Evolutionary conservation across 352 stramenopile species (phyloP).

Genomic region (Pythium utonaiense): DNA sequence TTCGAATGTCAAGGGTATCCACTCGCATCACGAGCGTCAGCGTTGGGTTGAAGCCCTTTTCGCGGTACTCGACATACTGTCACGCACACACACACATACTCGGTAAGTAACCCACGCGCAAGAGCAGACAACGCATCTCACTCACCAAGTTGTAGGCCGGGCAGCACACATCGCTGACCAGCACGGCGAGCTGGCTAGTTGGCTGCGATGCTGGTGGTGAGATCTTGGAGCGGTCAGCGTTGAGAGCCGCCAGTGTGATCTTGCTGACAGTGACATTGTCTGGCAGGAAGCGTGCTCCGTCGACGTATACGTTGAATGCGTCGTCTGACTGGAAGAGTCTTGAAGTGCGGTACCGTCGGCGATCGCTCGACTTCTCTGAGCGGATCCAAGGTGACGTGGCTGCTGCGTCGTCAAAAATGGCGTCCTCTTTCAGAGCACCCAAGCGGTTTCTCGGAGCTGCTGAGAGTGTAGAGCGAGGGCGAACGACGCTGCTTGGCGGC

Average conservation of each 20-base stretch:
- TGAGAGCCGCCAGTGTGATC: slow-evolving; percentile 57
- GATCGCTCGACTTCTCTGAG: slow-evolving; percentile 37
- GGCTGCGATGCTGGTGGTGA: slow-evolving; percentile 26
- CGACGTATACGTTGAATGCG: slow-evolving; percentile 79
- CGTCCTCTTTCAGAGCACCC: slow-evolving; percentile 6
- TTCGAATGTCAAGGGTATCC: slow-evolving; percentile 68
- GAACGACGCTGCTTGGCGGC: slow-evolving; percentile 8
- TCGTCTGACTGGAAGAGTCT: slow-evolving; percentile 53
- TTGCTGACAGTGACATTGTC: slow-evolving; percentile 71
- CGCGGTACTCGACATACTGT: slow-evolving; percentile 72
- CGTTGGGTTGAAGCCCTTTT: slow-evolving; percentile 71
- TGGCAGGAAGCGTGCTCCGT: slow-evolving; percentile 68
- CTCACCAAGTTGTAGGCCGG: slow-evolving; percentile 55
- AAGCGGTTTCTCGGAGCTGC: slow-evolving; percentile 11
- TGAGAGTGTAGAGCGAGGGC: slow-evolving; percentile 18
- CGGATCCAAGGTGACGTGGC: slow-evolving; percentile 20
- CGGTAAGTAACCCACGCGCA: not conserved
- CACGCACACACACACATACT: slow-evolving; percentile 5
- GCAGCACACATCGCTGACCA: slow-evolving; percentile 29
- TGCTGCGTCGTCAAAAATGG: slow-evolving; percentile 4
- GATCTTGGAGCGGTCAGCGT: slow-evolving; percentile 42
- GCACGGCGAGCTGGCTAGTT: slow-evolving; percentile 23
- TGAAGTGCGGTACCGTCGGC: slow-evolving; percentile 15
- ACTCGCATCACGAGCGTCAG: slow-evolving; percentile 82
- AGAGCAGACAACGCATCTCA: not conserved